Percentiles rank a stretch among this genome's conserved stretches.
phyloP scores from a whole-genome alignment of 768 basidiomycete species.

The Trametes villosa region DNA sequence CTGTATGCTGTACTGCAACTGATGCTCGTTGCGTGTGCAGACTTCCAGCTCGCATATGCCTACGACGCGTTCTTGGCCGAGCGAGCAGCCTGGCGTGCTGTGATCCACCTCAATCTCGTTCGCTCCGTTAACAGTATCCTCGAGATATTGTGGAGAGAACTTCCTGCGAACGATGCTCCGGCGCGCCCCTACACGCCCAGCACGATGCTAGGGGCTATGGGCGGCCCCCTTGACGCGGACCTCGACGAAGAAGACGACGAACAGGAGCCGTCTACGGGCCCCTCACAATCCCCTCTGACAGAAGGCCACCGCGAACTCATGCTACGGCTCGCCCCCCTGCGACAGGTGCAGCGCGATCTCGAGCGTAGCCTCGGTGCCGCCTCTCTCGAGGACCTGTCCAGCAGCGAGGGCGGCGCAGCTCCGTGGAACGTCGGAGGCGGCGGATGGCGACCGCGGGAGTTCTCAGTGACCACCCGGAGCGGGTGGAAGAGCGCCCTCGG shows the following conservation, averaged over 20 bases:
- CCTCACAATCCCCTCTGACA: slow-evolving; percentile 41
- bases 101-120: slow-evolving; percentile 80
- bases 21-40: slow-evolving; percentile 33
- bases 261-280: background rate
- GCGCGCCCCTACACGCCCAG: slow-evolving; percentile 1
- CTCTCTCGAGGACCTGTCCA: slow-evolving; percentile 44
- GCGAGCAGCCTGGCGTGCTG: slow-evolving; percentile 69
- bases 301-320: slow-evolving; percentile 63
- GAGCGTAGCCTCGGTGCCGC: slow-evolving; percentile 63
- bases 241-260: slow-evolving; percentile 16
- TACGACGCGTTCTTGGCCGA: slow-evolving; percentile 71
- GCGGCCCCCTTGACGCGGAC: slow-evolving; percentile 15
- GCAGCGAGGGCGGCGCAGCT: slow-evolving; percentile 8
- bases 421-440: slow-evolving; percentile 19
- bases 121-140: slow-evolving; percentile 71
- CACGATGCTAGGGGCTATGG: background rate
- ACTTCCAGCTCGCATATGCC: slow-evolving; percentile 79
- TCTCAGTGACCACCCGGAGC: slow-evolving; percentile 30
- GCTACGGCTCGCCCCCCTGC: slow-evolving; percentile 57
- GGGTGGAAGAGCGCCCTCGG: slow-evolving; percentile 35
- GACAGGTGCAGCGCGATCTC: slow-evolving; percentile 58
- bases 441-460: slow-evolving; percentile 27
- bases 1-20: background rate
- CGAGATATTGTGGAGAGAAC: slow-evolving; percentile 49
- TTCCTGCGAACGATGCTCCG: slow-evolving; percentile 5